These are phyloP conservation scores for Megacollybia marginata DNA, from an alignment of 768 basidiomycete species.

Conservation along the genomic window DNA sequence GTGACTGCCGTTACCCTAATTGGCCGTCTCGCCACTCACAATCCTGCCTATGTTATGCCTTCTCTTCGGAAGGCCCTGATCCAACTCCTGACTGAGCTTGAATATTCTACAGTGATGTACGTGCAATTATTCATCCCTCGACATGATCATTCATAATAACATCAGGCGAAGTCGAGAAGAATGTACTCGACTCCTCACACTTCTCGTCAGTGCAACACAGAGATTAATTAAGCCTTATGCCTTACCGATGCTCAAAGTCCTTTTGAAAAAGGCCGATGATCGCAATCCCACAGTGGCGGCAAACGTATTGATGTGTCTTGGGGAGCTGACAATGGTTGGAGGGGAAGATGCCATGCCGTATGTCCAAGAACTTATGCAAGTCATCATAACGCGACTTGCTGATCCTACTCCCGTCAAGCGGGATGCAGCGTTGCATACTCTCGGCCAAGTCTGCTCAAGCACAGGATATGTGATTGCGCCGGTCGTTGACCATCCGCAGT, in stretches of 20 bases:
- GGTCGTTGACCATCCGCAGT: conserved; percentile 83
- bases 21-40: conserved; percentile 88
- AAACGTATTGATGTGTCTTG: conserved; percentile 88
- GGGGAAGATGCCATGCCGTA: conserved; percentile 85
- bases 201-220: conserved; percentile 87
- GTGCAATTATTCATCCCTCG: not conserved
- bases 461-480: conserved; percentile 93
- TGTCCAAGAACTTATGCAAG: conserved; percentile 81
- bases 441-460: conserved; percentile 93
- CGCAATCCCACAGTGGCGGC: conserved; percentile 82
- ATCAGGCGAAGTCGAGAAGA: conserved; percentile 81
- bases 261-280: conserved; percentile 86
- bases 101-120: conserved; percentile 84
- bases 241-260: conserved; percentile 86
- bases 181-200: conserved; percentile 81
- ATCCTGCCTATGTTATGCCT: conserved; percentile 99
- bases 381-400: conserved; percentile 83
- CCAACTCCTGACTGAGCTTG: conserved; percentile 91
- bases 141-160: not conserved
- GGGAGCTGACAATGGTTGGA: conserved; percentile 87
- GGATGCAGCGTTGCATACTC: conserved; percentile 88
- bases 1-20: conserved; percentile 87
- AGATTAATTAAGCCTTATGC: conserved; percentile 95
- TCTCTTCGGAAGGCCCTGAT: conserved; percentile 92
- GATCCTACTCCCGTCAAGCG: conserved; percentile 86